phyloP scores from a whole-genome alignment of 208 protist genomes.

The Wallacemonas sp. region DNA sequence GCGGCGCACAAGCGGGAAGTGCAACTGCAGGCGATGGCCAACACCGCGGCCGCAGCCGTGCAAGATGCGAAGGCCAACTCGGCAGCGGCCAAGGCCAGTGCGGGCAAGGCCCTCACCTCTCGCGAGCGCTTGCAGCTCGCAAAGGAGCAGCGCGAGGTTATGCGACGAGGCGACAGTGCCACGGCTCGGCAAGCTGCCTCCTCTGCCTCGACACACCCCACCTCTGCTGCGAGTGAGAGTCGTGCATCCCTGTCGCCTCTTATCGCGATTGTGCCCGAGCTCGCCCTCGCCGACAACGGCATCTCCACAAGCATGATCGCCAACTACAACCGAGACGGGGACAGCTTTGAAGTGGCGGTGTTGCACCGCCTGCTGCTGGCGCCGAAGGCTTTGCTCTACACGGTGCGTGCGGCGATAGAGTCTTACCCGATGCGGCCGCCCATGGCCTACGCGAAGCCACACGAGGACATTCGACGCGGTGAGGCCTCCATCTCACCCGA shows the following conservation, averaged over 20 bases:
- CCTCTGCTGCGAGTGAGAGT: neutral
- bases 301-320: conserved; percentile 65
- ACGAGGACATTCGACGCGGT: neutral
- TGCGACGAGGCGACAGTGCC: conserved; percentile 12
- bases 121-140: conserved; percentile 66
- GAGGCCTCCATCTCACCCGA: conserved; percentile 14
- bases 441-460: conserved; percentile 57
- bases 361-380: conserved; percentile 82
- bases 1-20: neutral
- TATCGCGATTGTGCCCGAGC: conserved; percentile 1
- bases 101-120: conserved; percentile 19
- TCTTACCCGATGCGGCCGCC: conserved; percentile 53
- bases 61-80: conserved; percentile 12
- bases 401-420: conserved; percentile 46
- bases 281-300: conserved; percentile 44
- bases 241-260: no score
- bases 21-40: conserved; percentile 10
- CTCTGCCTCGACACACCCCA: neutral
- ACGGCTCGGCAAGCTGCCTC: neutral
- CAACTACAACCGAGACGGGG: conserved; percentile 53
- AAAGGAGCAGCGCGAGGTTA: conserved; percentile 58
- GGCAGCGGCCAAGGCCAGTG: conserved; percentile 1
- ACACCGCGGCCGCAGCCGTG: conserved; percentile 10
- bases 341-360: conserved; percentile 69
- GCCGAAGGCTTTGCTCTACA: conserved; percentile 69